phyloP scores from a whole-genome alignment of 2,329 filamentous ascomycete genomes.

The Corinectria fuckeliana region DNA sequence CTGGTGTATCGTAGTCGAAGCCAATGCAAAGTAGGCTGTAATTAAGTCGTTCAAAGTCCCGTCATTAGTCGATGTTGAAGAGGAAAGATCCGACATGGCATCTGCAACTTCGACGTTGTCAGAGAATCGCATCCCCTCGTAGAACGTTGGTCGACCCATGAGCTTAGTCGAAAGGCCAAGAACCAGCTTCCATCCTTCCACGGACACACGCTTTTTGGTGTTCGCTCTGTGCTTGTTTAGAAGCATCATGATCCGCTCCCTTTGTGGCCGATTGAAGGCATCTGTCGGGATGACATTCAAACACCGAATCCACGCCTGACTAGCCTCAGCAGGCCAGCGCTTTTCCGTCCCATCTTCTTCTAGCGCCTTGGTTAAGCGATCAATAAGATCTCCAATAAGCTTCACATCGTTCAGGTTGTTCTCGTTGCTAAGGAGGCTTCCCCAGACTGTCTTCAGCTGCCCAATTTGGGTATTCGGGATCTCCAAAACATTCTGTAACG shows the following conservation, averaged over 20 bases:
- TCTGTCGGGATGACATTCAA: slow-evolving; percentile 47
- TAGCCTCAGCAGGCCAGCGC: slow-evolving; percentile 40
- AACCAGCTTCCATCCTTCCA: slow-evolving; percentile 45
- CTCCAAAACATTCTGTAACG: slow-evolving; percentile 35
- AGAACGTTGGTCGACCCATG: slow-evolving; percentile 59
- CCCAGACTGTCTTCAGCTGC: slow-evolving; percentile 38
- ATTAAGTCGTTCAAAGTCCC: slow-evolving; percentile 43
- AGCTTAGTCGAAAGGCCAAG: slow-evolving; percentile 57
- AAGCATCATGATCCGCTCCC: slow-evolving; percentile 51
- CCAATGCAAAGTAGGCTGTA: slow-evolving; percentile 42
- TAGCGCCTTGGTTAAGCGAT: slow-evolving; percentile 41
- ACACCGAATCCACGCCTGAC: slow-evolving; percentile 40
- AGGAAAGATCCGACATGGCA: slow-evolving; percentile 38
- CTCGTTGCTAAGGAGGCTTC: slow-evolving; percentile 45
- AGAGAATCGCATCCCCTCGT: slow-evolving; percentile 52
- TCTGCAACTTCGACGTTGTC: slow-evolving; percentile 46
- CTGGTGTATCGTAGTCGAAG: slow-evolving; percentile 46
- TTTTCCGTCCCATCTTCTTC: slow-evolving; percentile 40
- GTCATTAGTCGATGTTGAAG: slow-evolving; percentile 32
- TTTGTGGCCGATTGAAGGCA: slow-evolving; percentile 49
- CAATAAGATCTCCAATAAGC: slow-evolving; percentile 41
- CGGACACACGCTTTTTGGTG: slow-evolving; percentile 33
- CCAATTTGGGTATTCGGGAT: slow-evolving; percentile 20
- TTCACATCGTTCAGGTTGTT: slow-evolving; percentile 46
- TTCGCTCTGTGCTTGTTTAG: slow-evolving; percentile 40